phyloP scores from a whole-genome alignment of 2,329 filamentous ascomycete genomes.

The Phialemoniopsis sp. region DNA sequence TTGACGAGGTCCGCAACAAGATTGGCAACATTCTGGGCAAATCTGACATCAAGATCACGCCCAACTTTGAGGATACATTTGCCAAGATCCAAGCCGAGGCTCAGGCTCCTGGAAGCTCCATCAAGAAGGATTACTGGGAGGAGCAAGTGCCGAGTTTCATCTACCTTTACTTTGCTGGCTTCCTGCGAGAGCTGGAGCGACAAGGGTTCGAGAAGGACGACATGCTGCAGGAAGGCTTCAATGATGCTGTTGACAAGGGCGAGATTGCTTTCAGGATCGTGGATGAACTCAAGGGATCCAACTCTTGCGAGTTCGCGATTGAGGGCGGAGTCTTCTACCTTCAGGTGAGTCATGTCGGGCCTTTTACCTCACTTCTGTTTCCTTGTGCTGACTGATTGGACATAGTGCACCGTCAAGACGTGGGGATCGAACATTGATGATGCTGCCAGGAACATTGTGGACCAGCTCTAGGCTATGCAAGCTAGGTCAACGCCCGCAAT shows the following conservation, averaged over 20 bases:
- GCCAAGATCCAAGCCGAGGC: constrained; percentile 29
- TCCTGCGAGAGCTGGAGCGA: constrained; percentile 35
- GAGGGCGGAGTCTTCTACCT: constrained; percentile 44
- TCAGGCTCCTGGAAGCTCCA: constrained; percentile 18
- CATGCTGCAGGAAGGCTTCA: constrained; percentile 39
- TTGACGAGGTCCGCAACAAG: constrained; percentile 30
- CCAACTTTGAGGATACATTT: constrained; percentile 39
- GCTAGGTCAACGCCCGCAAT: too few relatives aligned
- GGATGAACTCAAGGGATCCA: constrained; percentile 31
- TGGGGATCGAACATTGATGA: constrained; percentile 30
- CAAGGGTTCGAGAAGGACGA: too few relatives aligned
- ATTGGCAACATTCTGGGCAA: constrained; percentile 27
- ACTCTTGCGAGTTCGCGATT: constrained; percentile 38
- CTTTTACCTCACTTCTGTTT: too few relatives aligned
- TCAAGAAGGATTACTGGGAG: constrained; percentile 37
- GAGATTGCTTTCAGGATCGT: constrained; percentile 41
- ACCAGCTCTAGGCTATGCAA: constrained; percentile 25
- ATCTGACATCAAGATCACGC: constrained; percentile 35
- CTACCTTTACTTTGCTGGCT: constrained; percentile 34
- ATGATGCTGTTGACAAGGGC: constrained; percentile 34
- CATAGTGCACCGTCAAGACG: constrained; percentile 24
- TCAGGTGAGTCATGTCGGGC: constrained; percentile 29
- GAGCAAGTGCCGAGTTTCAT: constrained; percentile 32
- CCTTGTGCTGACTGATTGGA: too few relatives aligned
- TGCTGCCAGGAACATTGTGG: constrained; percentile 22